Base-by-base conservation (phyloP, 352 stramenopile genomes). In the Blastocystis sp. region DNA sequence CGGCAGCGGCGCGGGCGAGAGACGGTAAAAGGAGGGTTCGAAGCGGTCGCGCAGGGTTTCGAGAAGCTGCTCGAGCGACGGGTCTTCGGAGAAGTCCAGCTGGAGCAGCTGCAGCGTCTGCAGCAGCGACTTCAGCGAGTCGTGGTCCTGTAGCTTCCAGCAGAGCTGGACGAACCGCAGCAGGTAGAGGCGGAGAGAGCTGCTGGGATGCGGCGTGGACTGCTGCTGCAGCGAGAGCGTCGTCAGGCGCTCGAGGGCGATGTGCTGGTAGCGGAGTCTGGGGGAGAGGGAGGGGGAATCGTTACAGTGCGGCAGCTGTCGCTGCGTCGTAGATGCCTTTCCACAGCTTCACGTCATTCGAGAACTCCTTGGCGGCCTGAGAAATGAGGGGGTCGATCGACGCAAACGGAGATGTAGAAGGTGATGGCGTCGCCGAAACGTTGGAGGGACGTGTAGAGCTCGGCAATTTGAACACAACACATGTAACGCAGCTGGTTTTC, bases 401-500 rank as follows among this genome's bases (percentile, higher is more conserved):
- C 29, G 0, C 57, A 78, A 34, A 21, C 11, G 42, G 0, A 78
- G 48, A 36, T n/a, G n/a, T 29, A 46, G 11, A 18, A 61, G 0
- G 56, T 27, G n/a, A 78, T 53, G 0, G 40, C 42, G 14, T 61
- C 3, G 48, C 4, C 4, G n/a, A 42, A 11, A 57, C 38, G 8
- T 29, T 53, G 4, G 9, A 78, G 16, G 4, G 42, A 54, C 21
- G 14, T n/a, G n/a, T 36, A 61, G 4, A 78, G 34, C 11, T n/a
- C 42, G 24, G 67, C 67, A 46, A 16, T 57, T 38, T 63, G 49
- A 21, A 34, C 27, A 40, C n/a, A 57, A 44, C 67, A 78, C 67
- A 78, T 78, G 34, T 48, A 78, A 14, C n/a, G 67, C 9, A 78
- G 48, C 21, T 78, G 67, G 32, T n/a, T 57, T 38, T 78, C 67